A percentile compares a stretch with the other conserved stretches of the same genome.
Conservation (phyloP, 768 basidiomycete genomes). For the Boletus sp. region DNA sequence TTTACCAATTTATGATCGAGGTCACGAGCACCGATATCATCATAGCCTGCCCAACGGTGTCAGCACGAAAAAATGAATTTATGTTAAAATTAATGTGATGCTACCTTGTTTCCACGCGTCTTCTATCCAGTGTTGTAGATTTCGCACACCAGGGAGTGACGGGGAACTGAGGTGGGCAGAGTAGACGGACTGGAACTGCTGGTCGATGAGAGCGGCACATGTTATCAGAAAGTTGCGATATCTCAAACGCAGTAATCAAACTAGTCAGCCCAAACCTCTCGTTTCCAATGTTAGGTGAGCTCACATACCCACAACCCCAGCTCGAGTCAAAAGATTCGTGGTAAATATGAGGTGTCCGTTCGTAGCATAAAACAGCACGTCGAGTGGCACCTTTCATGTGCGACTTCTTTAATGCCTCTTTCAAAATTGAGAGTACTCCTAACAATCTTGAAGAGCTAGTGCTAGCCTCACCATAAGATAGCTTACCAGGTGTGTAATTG, state of each 20-base stretch:
- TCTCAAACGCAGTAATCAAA: slow-evolving; percentile 35
- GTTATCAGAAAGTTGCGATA: slow-evolving; percentile 84
- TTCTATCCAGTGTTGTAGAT: slow-evolving; percentile 78
- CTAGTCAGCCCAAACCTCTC: slow-evolving; percentile 1
- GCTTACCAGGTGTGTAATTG: slow-evolving; percentile 68
- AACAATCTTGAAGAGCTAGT: slow-evolving; percentile 14
- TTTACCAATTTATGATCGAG: slow-evolving; percentile 50
- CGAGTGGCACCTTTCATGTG: slow-evolving; percentile 47
- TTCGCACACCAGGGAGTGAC: slow-evolving; percentile 62
- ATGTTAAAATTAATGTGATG: neutral
- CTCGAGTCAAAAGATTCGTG: slow-evolving; percentile 55
- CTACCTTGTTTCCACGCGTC: slow-evolving; percentile 72
- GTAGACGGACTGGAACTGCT: slow-evolving; percentile 59
- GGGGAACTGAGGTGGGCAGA: slow-evolving; percentile 55
- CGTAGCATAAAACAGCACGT: slow-evolving; percentile 63
- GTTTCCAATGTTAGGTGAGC: neutral
- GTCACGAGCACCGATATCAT: slow-evolving; percentile 61
- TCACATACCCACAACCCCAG: slow-evolving; percentile 73
- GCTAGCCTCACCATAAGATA: slow-evolving; percentile 11
- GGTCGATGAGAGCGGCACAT: slow-evolving; percentile 68
- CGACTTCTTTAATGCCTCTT: slow-evolving; percentile 49
- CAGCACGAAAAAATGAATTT: neutral
- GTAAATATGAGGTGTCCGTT: slow-evolving; percentile 55
- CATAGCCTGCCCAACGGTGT: slow-evolving; percentile 51
- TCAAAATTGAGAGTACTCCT: slow-evolving; percentile 68